phyloP scores from a whole-genome alignment of 805 yeast species.

The Starmerella roubikii region DNA sequence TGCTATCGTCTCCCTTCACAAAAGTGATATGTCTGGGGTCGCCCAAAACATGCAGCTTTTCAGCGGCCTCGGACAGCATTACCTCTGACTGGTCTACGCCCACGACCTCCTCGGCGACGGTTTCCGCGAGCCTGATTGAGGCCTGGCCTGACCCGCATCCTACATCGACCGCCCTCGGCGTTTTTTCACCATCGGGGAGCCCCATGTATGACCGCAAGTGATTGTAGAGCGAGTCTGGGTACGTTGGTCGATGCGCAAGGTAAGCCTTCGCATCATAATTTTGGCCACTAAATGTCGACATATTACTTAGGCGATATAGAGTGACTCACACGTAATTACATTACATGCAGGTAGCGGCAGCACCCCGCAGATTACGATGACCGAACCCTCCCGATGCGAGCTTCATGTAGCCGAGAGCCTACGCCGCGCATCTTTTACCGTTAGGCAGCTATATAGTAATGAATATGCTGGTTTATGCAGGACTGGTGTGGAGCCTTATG shows the following conservation, averaged over 20 bases:
- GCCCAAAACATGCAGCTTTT: background rate
- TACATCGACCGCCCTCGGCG: slow-evolving; percentile 41
- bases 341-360: too few species aligned
- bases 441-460: too few species aligned
- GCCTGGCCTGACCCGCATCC: slow-evolving; percentile 78
- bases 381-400: too few species aligned
- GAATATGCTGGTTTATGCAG: too few species aligned
- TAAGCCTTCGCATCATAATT: slow-evolving; percentile 43
- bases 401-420: too few species aligned
- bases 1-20: slow-evolving; percentile 19
- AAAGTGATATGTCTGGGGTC: slow-evolving; percentile 2
- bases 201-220: slow-evolving; percentile 28
- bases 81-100: slow-evolving; percentile 50
- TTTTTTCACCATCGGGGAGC: slow-evolving; percentile 14
- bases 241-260: slow-evolving; percentile 48
- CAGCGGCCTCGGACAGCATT: slow-evolving; percentile 41
- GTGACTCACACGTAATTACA: too few species aligned
- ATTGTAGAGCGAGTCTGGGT: slow-evolving; percentile 41
- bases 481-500: too few species aligned
- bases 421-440: too few species aligned
- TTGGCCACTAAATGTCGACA: slow-evolving; percentile 51
- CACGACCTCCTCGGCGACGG: slow-evolving; percentile 34
- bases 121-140: slow-evolving; percentile 35
- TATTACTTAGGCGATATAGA: too few species aligned
- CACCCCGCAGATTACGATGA: too few species aligned